These are phyloP conservation scores for Wickerhamiella dianesei DNA, from an alignment of 805 yeast species.

Conservation along the genomic window DNA sequence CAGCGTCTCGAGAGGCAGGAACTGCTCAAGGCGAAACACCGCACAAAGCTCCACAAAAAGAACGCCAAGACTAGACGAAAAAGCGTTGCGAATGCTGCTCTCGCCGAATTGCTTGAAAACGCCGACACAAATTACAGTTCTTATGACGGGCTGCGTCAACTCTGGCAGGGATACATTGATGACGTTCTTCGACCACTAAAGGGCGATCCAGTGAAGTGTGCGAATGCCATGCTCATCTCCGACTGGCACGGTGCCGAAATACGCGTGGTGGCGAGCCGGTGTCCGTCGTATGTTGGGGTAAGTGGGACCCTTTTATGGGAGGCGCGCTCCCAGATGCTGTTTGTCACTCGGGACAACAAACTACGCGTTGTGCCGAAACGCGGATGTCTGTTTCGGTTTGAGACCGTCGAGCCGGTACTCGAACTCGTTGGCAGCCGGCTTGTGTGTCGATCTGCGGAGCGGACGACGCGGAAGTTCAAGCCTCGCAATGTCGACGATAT, in stretches of 20 bases:
- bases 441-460: slow-evolving; percentile 58
- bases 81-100: slow-evolving; percentile 23
- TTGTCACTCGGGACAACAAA: slow-evolving; percentile 36
- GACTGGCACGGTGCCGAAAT: slow-evolving; percentile 71
- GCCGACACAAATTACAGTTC: slow-evolving; percentile 30
- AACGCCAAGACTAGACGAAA: slow-evolving; percentile 11
- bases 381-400: slow-evolving; percentile 49
- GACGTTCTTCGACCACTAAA: slow-evolving; percentile 32
- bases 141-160: slow-evolving; percentile 39
- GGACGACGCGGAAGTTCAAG: slow-evolving; percentile 77
- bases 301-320: slow-evolving; percentile 78
- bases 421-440: slow-evolving; percentile 75
- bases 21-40: slow-evolving; percentile 22
- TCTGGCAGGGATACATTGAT: slow-evolving; percentile 62
- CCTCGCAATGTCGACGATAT: slow-evolving; percentile 57
- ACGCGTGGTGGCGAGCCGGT: slow-evolving; percentile 43
- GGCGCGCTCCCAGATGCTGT: slow-evolving; percentile 54
- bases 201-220: slow-evolving; percentile 6
- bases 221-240: slow-evolving; percentile 45
- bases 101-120: slow-evolving; percentile 24
- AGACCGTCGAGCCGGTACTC: slow-evolving; percentile 25
- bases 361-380: slow-evolving; percentile 48
- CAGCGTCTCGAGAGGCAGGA: too few relatives aligned
- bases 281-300: slow-evolving; percentile 43
- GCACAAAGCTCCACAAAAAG: slow-evolving; percentile 18